phyloP scores from a whole-genome alignment of 192 early-diverging fungal species.

The Mortierella antarctica region DNA sequence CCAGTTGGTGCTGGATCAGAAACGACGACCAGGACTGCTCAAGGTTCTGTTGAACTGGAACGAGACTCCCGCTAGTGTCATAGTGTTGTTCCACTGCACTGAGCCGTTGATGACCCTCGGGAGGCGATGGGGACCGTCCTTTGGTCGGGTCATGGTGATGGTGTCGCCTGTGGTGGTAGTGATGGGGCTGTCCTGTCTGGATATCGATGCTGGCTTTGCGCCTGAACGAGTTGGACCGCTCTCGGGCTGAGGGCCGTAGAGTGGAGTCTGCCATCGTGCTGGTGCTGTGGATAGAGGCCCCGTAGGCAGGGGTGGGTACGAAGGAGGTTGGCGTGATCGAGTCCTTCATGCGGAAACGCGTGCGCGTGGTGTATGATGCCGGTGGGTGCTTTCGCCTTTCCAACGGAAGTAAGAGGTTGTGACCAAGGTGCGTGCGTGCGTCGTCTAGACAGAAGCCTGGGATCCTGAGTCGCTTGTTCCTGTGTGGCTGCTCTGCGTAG shows the following conservation, averaged over 20 bases:
- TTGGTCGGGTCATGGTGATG: conserved; percentile 40
- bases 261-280: neutral
- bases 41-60: conserved; percentile 2
- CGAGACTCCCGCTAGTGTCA: conserved; percentile 9
- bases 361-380: no score
- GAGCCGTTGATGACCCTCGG: conserved; percentile 10
- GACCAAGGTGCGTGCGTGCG: no score
- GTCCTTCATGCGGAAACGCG: conserved; percentile 13
- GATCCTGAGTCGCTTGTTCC: no score
- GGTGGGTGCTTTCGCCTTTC: no score
- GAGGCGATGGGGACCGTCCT: conserved; percentile 40
- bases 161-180: conserved; percentile 40
- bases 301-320: neutral
- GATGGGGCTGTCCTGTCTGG: conserved; percentile 34
- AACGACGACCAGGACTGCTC: conserved; percentile 37
- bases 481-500: no score
- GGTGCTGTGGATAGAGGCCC: neutral
- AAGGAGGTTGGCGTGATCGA: neutral
- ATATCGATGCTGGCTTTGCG: conserved; percentile 36
- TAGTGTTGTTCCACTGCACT: neutral
- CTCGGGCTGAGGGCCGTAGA: neutral
- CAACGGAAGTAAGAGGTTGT: no score
- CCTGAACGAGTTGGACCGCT: conserved; percentile 36
- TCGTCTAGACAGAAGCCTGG: no score
- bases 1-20: conserved; percentile 42